Evolutionary conservation across 306 rosid species (phyloP).

Genomic region (Dicorynia guianensis): DNA sequence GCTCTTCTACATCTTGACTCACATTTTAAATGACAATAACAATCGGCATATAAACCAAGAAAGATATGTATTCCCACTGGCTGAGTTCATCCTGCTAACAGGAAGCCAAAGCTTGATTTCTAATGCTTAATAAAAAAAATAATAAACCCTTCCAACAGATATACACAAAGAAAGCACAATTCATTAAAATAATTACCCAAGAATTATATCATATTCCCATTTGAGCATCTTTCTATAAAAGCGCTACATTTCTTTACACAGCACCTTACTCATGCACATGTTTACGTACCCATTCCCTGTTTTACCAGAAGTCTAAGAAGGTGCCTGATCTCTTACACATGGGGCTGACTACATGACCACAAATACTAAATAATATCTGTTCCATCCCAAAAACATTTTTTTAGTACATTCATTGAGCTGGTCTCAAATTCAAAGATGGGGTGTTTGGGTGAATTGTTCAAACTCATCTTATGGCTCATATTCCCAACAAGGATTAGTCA

Average conservation of each 20-base stretch:
- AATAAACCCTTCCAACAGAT: background rate
- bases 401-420: slow-evolving; percentile 38
- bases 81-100: no score
- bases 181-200: slow-evolving; percentile 30
- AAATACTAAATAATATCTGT: slow-evolving; percentile 29
- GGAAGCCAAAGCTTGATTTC: no score
- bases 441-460: slow-evolving; percentile 34
- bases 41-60: no score
- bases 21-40: no score
- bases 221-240: slow-evolving; percentile 63
- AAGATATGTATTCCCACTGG: no score
- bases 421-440: slow-evolving; percentile 34
- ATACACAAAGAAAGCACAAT: slow-evolving; percentile 26
- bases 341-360: slow-evolving; percentile 57
- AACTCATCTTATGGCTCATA: slow-evolving; percentile 48
- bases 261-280: slow-evolving; percentile 51
- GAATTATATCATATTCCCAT: slow-evolving; percentile 56
- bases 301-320: slow-evolving; percentile 39
- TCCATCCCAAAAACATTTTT: background rate
- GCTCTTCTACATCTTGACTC: no score
- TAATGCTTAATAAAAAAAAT: no score
- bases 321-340: slow-evolving; percentile 50
- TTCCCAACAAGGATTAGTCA: slow-evolving; percentile 59
- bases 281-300: slow-evolving; percentile 37
- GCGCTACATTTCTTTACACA: slow-evolving; percentile 49